Evolutionary conservation across 2,329 filamentous ascomycete genomes (phyloP).

Genomic region (Ilyonectria mors-panacis): DNA sequence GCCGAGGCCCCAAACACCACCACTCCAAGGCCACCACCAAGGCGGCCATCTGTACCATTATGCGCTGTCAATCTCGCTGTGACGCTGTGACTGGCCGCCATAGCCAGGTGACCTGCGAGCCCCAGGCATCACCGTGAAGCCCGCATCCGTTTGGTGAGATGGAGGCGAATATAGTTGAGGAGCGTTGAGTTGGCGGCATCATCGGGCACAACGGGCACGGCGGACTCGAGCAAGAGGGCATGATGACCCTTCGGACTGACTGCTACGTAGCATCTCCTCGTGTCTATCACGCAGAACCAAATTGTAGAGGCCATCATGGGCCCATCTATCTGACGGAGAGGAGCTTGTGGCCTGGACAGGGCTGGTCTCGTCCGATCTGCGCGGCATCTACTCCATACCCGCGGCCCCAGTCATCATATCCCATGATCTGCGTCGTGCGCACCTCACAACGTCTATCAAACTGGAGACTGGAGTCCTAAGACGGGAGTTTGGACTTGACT

Average conservation of each 20-base stretch:
- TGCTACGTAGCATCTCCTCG: slow-evolving; percentile 31
- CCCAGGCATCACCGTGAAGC: slow-evolving; percentile 28
- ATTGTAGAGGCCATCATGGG: slow-evolving; percentile 35
- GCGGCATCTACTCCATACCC: slow-evolving; percentile 41
- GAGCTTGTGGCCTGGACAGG: slow-evolving; percentile 24
- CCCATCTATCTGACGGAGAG: slow-evolving; percentile 35
- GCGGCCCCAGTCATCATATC: slow-evolving; percentile 40
- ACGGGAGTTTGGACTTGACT: slow-evolving; percentile 33
- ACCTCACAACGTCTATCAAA: slow-evolving; percentile 33
- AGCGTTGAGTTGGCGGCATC: slow-evolving; percentile 18
- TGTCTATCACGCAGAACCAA: slow-evolving; percentile 23
- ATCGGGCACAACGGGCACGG: slow-evolving; percentile 18
- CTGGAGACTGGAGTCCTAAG: background rate
- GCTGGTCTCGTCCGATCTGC: slow-evolving; percentile 43
- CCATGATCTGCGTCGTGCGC: slow-evolving; percentile 39
- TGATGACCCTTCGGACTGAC: slow-evolving; percentile 27
- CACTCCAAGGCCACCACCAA: slow-evolving; percentile 18
- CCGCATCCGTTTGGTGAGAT: slow-evolving; percentile 17
- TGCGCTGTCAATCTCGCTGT: slow-evolving; percentile 33
- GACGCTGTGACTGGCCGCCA: slow-evolving; percentile 29
- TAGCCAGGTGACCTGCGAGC: slow-evolving; percentile 27
- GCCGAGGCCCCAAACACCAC: slow-evolving; percentile 37
- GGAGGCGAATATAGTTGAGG: slow-evolving; percentile 15
- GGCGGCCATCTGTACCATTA: slow-evolving; percentile 14
- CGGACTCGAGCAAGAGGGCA: slow-evolving; percentile 24